Evolutionary conservation across 257 asterid species (phyloP), one percentile per base, ranked within the genome.

Genomic region (Fraxinus americana): DNA sequence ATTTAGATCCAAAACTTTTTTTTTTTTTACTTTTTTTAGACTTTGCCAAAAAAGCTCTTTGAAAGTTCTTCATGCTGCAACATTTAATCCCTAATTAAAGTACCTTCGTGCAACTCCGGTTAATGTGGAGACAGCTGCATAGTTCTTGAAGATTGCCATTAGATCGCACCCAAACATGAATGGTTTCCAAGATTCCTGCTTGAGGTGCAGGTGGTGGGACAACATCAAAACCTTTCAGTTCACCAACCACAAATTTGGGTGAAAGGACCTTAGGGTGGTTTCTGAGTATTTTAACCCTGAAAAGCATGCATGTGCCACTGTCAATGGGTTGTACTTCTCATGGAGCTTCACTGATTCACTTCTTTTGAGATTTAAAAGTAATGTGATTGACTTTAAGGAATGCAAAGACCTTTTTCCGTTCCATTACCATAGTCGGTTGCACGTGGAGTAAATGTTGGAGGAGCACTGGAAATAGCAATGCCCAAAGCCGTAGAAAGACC

Each of bases 81-180:
- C 11, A 2, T 41, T 39, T 41, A 41, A 45, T 13, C 7, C 25
- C 63, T 54, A 19, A 19, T 54, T 50, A 54, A 19, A 17, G 63
- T 61, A 59, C 71, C 78, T 61, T 59, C 36, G 71, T 74, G 78
- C 71, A 61, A 61, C 52, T 35, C 16, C 59, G 38, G 70, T 32
- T 34, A 19, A 14, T 48, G 57, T 19, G 10, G 69, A 25, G 19
- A 27, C 41, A 23, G 11, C 29, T 35, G 78, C 71, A n/a, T 35
- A 32, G 57, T 5, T 21, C 59, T 61, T 54, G 9, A 5, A 12
- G 54, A 61, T 32, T 35, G 34, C 38, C 54, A 74, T 36, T n/a
- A 13, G 48, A 17, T 17, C 7, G 10, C 35, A 61, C 59, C 43
- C 10, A 11, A 21, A 23, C 8, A 61, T 34, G 29, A 19, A 74